A percentile compares a stretch with the other conserved stretches of the same genome.
These are phyloP conservation scores for Rhizophlyctis rosea DNA, from an alignment of 192 early-diverging fungal genomes.

Conservation along the genomic window DNA sequence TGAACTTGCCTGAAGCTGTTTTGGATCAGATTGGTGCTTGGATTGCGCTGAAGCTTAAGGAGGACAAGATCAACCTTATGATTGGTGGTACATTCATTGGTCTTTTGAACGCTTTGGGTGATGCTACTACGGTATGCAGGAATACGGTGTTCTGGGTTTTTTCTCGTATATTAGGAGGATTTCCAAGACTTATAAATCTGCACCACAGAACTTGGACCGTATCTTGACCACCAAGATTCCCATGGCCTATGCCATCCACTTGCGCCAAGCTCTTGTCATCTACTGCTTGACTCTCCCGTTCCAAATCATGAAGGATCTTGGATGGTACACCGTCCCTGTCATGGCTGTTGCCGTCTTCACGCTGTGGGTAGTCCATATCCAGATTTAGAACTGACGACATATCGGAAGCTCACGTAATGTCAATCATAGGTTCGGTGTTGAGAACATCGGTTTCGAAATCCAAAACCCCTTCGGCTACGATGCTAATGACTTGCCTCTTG, in stretches of 20 bases:
- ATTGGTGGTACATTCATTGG: neutral
- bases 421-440: constrained; percentile 37
- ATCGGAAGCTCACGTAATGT: neutral
- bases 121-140: neutral
- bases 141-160: neutral
- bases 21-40: neutral
- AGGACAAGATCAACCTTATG: neutral
- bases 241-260: constrained; percentile 64
- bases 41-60: neutral
- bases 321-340: constrained; percentile 58
- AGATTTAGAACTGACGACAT: neutral
- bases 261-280: constrained; percentile 60
- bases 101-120: neutral
- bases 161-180: neutral
- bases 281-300: constrained; percentile 64
- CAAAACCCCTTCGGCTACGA: constrained; percentile 77
- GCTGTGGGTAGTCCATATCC: constrained; percentile 49
- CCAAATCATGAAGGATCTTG: constrained; percentile 47
- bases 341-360: constrained; percentile 65
- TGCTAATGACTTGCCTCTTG: constrained; percentile 22
- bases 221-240: constrained; percentile 68
- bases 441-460: constrained; percentile 76
- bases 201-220: constrained; percentile 55
- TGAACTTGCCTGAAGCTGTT: constrained; percentile 12
- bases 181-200: neutral